Conservation (phyloP, 305 asterid species). For the Solanum hybrid region DNA sequence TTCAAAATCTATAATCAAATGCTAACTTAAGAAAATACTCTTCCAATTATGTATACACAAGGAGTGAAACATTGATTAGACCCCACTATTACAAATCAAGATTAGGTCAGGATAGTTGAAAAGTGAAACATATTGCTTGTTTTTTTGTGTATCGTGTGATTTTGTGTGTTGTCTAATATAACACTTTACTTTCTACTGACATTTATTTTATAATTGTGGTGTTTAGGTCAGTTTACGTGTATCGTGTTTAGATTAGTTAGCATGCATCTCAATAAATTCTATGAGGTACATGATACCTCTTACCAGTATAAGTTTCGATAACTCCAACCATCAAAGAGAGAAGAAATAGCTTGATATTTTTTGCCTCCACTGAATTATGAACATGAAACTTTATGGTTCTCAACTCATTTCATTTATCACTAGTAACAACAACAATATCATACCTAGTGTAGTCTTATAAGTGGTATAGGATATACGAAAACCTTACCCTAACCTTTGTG, state of each 20-base stretch:
- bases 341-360: not conserved
- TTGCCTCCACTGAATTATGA: not conserved
- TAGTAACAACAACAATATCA: not conserved
- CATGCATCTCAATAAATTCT: not conserved
- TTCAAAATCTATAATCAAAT: not conserved
- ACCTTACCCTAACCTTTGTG: rapidly evolving
- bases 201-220: not conserved
- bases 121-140: not conserved
- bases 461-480: rapidly evolving
- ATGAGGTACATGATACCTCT: not conserved
- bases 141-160: no score
- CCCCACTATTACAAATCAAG: not conserved
- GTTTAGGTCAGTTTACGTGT: not conserved
- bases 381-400: not conserved
- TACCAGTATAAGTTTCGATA: not conserved
- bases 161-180: no score
- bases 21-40: not conserved
- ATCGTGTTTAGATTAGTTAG: rapidly evolving
- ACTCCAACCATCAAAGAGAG: no score
- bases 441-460: not conserved
- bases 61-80: not conserved
- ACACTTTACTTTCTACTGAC: no score
- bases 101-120: not conserved
- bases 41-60: not conserved
- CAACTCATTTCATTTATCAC: rapidly evolving